These are phyloP conservation scores for Penicillium herquei DNA, from an alignment of 495 filamentous ascomycete genomes.

Conservation along the genomic window DNA sequence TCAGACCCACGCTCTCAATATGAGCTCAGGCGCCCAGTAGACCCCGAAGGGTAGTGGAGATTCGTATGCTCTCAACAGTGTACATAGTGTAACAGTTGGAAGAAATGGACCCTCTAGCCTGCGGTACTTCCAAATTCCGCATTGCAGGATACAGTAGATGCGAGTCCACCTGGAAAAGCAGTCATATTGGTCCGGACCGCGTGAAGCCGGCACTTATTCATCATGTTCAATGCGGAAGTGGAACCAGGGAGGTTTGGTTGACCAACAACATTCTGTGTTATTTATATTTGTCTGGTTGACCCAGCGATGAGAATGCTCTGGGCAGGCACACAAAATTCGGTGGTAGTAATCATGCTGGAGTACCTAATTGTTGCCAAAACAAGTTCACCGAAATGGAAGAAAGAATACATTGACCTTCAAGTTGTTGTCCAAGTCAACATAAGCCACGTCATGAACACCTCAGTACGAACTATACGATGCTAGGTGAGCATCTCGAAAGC, in stretches of 20 bases:
- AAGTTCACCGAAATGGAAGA: too few species aligned
- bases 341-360: neutral
- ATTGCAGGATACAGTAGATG: too few species aligned
- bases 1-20: neutral
- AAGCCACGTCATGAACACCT: too few species aligned
- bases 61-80: too few species aligned
- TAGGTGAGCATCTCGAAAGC: neutral
- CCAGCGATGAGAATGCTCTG: constrained; percentile 4
- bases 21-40: too few species aligned
- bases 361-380: neutral
- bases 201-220: constrained; percentile 9
- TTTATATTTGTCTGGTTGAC: constrained; percentile 15
- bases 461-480: too few species aligned
- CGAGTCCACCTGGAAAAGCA: constrained; percentile 1
- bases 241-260: neutral
- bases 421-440: too few species aligned
- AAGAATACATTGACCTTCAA: too few species aligned
- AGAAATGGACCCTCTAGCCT: too few species aligned
- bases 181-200: constrained; percentile 18
- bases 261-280: constrained; percentile 15
- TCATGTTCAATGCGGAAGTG: constrained; percentile 7
- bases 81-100: too few species aligned
- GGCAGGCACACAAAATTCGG: constrained; percentile 1
- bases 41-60: neutral
- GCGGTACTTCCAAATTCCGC: too few species aligned